phyloP scores from a whole-genome alignment of 257 asterid genomes.

The Solanum corneliomulleri region DNA sequence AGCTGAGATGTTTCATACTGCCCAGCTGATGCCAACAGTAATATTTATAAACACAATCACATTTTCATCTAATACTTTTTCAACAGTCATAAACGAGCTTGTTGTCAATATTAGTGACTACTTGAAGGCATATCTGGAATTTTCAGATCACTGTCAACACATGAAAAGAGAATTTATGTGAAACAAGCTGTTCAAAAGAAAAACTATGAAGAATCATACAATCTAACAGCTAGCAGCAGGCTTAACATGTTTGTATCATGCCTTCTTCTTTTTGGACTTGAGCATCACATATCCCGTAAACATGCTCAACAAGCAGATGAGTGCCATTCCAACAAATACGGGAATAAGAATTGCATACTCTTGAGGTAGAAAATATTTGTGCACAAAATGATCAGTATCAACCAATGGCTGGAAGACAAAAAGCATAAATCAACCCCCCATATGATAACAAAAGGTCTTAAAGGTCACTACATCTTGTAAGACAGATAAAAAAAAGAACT shows the following conservation, averaged over 20 bases:
- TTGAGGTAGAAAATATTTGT: conserved; percentile 85
- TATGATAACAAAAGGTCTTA: not conserved
- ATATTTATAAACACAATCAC: not conserved
- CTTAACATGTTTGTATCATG: conserved; percentile 16
- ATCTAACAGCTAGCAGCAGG: not conserved
- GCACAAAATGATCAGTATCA: conserved; percentile 80
- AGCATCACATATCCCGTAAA: conserved; percentile 82
- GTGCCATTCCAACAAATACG: conserved; percentile 52
- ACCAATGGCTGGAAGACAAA: conserved; percentile 68
- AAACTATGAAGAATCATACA: not conserved
- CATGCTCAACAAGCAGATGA: conserved; percentile 52
- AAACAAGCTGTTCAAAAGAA: not conserved
- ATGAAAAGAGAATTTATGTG: not conserved
- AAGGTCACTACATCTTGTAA: not conserved
- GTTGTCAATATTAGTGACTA: not conserved
- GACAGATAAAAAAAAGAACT: conserved; percentile 5
- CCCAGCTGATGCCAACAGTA: not conserved
- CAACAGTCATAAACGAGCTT: not conserved
- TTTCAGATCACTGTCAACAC: not conserved
- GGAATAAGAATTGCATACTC: conserved; percentile 67
- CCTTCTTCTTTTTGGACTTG: conserved; percentile 63
- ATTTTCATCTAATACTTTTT: not conserved
- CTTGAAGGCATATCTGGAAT: not conserved
- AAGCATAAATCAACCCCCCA: not conserved
- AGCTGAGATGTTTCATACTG: not conserved